Evolutionary conservation across 2,329 filamentous ascomycete genomes (phyloP), one percentile per base, ranked within the genome.

Genomic region (Aureobasidium sp.): DNA sequence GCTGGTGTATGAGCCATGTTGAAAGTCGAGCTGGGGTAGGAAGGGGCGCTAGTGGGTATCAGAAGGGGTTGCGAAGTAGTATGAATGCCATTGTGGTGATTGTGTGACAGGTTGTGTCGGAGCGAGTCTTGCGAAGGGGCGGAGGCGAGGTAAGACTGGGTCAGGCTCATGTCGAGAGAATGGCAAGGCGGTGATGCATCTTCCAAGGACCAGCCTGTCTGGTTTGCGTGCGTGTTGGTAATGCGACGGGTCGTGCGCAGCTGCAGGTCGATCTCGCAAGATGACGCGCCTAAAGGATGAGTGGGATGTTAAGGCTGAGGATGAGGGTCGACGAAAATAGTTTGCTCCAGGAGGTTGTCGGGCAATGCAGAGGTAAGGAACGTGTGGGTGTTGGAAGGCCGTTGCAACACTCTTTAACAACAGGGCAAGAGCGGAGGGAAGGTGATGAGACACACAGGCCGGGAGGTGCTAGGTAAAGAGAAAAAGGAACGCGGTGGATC

Each of bases 1-100:
- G 68, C 65, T 20, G 68, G 67, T 17, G 67, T 69, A 36, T 67
- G 56, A 24, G 67, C 67, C 66, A 70, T 68, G 47, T 63, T 43
- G 27, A 64, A 59, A 29, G 65, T 43, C 4, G 65, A 39, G 34
- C 64, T 63, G 50, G 48, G 13, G 32, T 56, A 24, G 0, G 41
- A 26, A 12, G 50, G 26, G 32, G 48, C 34, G 26, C 43, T 37
- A 34, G 39, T 24, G 20, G 48, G 51, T 12, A 47, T 62, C 34
- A 56, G 26, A 48, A 47, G 17, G 17, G 60, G 50, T 13, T 47
- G 15, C 13, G 48, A 34, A 20, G 60, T 6, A 13, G 50, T 55
- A 56, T 46, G 36, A 15, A 53, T 20, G 37, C 39, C 60, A 53
- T 53, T 48, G 50, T 32, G 39, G 37, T 41, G 27, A 15, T 39